Percentiles rank a stretch among this genome's conserved stretches.
Conservation (phyloP, 352 stramenopile species). For the Globisporangium abappressorium region DNA sequence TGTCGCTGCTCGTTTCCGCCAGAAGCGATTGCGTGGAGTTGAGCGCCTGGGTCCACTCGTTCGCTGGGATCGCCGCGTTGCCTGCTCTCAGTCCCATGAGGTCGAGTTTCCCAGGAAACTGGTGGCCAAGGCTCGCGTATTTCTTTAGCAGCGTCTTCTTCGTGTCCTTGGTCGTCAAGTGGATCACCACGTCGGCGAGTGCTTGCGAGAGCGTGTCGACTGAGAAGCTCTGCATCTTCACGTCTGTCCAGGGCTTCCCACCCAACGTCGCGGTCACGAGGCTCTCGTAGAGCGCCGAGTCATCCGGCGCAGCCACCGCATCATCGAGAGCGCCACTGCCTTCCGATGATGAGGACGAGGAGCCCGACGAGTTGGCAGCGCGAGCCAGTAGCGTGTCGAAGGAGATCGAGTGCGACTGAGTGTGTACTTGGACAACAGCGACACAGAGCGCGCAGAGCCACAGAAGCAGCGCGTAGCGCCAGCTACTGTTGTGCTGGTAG, state of each 20-base stretch:
- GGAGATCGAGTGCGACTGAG: background rate
- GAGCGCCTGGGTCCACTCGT: conserved; percentile 1
- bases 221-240: background rate
- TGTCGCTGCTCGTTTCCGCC: background rate
- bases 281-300: background rate
- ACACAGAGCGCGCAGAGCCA: background rate
- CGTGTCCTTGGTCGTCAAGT: background rate
- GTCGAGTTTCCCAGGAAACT: background rate
- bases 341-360: background rate
- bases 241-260: background rate
- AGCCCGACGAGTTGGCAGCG: background rate
- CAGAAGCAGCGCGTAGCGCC: background rate
- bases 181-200: background rate
- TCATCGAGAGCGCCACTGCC: background rate
- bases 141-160: background rate
- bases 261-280: background rate
- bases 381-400: background rate
- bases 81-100: background rate
- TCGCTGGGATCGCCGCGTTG: background rate
- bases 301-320: background rate
- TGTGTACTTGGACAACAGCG: background rate
- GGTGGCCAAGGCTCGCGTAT: background rate
- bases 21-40: background rate
- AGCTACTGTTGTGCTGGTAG: background rate
- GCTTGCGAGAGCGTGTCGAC: background rate